phyloP scores from a whole-genome alignment of 2,329 filamentous ascomycete species.

The Ophiostoma perfectum region DNA sequence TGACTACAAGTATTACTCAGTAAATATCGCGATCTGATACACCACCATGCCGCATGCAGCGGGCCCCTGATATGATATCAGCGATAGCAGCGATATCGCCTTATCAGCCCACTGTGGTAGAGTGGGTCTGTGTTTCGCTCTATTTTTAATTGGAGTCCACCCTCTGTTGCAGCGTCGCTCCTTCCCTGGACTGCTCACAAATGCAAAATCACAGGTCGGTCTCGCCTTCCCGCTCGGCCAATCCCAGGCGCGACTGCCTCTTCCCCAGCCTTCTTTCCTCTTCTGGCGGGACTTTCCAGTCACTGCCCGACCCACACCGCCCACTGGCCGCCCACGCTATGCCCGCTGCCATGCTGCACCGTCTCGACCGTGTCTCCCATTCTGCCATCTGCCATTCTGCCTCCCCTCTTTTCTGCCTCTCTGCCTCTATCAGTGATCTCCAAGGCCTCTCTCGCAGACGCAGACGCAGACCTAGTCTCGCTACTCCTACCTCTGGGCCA shows the following conservation, averaged over 20 bases:
- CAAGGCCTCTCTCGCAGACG: neutral
- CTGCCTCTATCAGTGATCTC: neutral
- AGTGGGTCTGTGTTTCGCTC: neutral
- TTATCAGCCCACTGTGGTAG: neutral
- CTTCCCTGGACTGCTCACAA: conserved; percentile 16
- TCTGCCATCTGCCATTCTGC: neutral
- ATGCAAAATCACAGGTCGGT: conserved; percentile 14
- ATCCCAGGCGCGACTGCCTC: conserved; percentile 12
- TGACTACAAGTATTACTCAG: neutral
- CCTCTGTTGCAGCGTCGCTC: neutral
- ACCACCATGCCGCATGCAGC: neutral
- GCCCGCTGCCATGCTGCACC: neutral
- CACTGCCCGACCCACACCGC: conserved; percentile 12
- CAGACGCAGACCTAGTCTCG: neutral
- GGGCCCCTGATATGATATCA: conserved; percentile 1
- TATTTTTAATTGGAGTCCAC: conserved; percentile 7
- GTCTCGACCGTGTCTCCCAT: conserved; percentile 12
- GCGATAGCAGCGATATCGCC: neutral
- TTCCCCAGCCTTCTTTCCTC: conserved; percentile 25
- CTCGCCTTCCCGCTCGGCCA: conserved; percentile 16
- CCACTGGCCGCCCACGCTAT: neutral
- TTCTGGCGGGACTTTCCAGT: conserved; percentile 20
- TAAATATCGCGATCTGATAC: neutral
- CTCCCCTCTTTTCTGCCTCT: conserved; percentile 12
- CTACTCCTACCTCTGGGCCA: neutral